Conservation (phyloP, 78 protist genomes). For the Chrysochromulina tobinii region DNA sequence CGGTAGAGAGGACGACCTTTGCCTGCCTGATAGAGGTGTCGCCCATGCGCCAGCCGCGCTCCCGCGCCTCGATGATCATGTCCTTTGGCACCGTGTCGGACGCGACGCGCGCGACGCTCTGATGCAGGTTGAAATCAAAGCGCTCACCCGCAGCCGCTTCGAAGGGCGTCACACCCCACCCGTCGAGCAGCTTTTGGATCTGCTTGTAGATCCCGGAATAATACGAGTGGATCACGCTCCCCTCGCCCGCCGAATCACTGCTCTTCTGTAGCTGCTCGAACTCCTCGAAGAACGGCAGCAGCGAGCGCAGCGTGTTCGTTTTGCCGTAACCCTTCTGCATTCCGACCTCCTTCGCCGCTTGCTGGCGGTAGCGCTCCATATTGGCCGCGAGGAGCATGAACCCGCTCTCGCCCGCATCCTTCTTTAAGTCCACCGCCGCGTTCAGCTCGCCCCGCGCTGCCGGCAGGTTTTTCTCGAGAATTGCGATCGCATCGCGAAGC, state of each 20-base stretch:
- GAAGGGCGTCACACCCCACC: background rate
- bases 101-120: background rate
- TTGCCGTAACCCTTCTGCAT: background rate
- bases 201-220: background rate
- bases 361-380: background rate
- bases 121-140: background rate
- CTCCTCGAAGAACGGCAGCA: background rate
- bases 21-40: too few species aligned
- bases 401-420: background rate
- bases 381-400: constrained; percentile 26
- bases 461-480: background rate
- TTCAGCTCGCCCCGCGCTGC: background rate
- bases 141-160: background rate
- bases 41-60: too few species aligned
- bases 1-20: too few species aligned
- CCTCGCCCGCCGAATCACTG: background rate
- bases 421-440: background rate
- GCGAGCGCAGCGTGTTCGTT: background rate
- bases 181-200: background rate
- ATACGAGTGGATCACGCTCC: background rate
- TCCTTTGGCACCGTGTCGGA: too few species aligned
- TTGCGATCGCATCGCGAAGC: background rate
- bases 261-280: background rate
- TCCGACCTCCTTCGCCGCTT: background rate
- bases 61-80: too few species aligned